A percentile compares a stretch with the other conserved stretches of the same genome.
Evolutionary conservation across 257 asterid genomes (phyloP).

Genomic region (Solanum ossicruentum): DNA sequence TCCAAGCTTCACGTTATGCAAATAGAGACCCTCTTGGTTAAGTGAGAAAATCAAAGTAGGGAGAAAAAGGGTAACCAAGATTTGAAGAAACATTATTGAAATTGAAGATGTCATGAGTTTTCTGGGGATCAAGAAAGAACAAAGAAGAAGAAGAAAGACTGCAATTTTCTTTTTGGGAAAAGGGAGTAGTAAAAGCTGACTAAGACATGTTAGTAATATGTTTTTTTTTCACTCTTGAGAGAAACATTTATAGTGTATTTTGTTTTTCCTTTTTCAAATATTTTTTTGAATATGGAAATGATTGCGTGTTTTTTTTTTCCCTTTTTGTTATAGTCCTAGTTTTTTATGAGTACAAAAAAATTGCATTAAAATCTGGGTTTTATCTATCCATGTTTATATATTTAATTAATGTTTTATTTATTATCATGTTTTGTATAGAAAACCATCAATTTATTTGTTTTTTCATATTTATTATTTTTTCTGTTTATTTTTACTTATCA

Average conservation of each 20-base stretch:
- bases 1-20: slow-evolving; percentile 47
- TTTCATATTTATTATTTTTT: no score
- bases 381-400: neutral
- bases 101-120: neutral
- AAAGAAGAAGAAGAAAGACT: neutral
- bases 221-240: neutral
- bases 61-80: slow-evolving; percentile 7
- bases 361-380: neutral
- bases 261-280: neutral
- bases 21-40: slow-evolving; percentile 56
- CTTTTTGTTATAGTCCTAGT: neutral
- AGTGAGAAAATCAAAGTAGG: slow-evolving; percentile 25
- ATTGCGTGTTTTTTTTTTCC: neutral
- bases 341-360: neutral
- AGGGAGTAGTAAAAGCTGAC: neutral
- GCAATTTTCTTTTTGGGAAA: neutral
- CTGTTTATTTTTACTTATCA: no score
- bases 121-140: neutral
- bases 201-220: neutral
- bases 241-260: neutral
- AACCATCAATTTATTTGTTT: no score
- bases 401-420: no score
- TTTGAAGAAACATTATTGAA: slow-evolving; percentile 3
- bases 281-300: neutral
- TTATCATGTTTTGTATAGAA: no score